Evolutionary conservation across 2,329 filamentous ascomycete species (phyloP).

Genomic region (Septoria petroselini): DNA sequence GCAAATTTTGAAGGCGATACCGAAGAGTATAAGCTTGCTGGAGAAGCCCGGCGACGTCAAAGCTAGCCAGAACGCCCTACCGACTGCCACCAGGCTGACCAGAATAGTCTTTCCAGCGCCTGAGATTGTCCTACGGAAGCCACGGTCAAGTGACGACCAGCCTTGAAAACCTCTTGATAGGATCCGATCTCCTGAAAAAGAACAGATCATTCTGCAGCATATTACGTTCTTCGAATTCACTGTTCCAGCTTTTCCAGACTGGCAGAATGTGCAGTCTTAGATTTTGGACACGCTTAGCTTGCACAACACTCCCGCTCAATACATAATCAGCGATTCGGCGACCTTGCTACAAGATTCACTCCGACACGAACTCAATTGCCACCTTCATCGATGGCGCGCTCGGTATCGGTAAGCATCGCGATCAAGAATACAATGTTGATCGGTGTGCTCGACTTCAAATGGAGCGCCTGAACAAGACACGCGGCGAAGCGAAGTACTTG

Average conservation of each 20-base stretch:
- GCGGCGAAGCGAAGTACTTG: constrained; percentile 4
- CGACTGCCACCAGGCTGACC: neutral
- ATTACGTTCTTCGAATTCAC: constrained; percentile 12
- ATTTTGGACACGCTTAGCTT: constrained; percentile 14
- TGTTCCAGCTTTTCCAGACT: constrained; percentile 6
- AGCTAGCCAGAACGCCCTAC: constrained; percentile 1
- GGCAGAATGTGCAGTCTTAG: constrained; percentile 13
- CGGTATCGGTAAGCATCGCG: constrained; percentile 16
- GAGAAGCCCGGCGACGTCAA: neutral
- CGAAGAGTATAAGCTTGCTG: neutral
- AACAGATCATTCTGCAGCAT: neutral
- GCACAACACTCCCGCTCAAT: constrained; percentile 16
- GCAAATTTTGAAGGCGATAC: neutral
- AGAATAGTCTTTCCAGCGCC: neutral
- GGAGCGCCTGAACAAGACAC: constrained; percentile 6
- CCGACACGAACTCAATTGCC: constrained; percentile 16
- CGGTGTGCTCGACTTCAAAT: constrained; percentile 3
- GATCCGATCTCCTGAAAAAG: neutral
- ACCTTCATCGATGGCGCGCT: constrained; percentile 19
- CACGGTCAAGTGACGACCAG: neutral
- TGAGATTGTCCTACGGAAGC: neutral
- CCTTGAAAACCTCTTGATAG: neutral
- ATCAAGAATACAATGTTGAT: constrained; percentile 9
- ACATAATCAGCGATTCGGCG: constrained; percentile 11
- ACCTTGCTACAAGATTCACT: constrained; percentile 13